phyloP scores from a whole-genome alignment of 352 stramenopile species.

The Phytophthora pistaciae region DNA sequence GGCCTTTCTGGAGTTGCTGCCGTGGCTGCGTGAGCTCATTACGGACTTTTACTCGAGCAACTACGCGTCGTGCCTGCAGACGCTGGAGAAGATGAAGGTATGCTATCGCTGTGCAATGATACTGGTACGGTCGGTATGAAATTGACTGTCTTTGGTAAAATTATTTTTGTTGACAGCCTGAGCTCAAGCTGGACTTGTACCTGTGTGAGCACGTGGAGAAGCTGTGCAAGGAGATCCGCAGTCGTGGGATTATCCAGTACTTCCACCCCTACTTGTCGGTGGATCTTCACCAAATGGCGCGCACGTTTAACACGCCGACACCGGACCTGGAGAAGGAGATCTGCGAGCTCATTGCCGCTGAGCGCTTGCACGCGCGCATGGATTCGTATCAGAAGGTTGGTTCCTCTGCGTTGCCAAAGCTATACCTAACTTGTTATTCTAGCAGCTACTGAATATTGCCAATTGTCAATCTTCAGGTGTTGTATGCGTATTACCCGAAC shows the following conservation, averaged over 20 bases:
- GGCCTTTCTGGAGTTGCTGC: constrained; percentile 87
- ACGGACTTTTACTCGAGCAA: constrained; percentile 91
- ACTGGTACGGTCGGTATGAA: not conserved
- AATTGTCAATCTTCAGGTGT: constrained; percentile 48
- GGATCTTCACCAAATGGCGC: constrained; percentile 87
- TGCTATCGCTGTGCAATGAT: not conserved
- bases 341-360: constrained; percentile 75
- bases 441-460: not conserved
- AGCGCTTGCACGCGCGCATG: constrained; percentile 84
- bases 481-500: constrained; percentile 85
- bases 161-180: constrained; percentile 40
- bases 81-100: constrained; percentile 82
- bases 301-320: constrained; percentile 79
- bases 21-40: constrained; percentile 89
- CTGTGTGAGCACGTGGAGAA: constrained; percentile 76
- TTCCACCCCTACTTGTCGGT: constrained; percentile 91
- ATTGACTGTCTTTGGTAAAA: constrained; percentile 1
- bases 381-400: constrained; percentile 90
- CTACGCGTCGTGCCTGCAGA: constrained; percentile 84
- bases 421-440: not conserved
- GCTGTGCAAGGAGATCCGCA: constrained; percentile 86
- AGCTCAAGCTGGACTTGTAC: constrained; percentile 86
- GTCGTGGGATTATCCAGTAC: constrained; percentile 89
- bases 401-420: not conserved
- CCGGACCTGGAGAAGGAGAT: constrained; percentile 80